phyloP scores from a whole-genome alignment of 352 stramenopile species.

The Phytophthora citricola region DNA sequence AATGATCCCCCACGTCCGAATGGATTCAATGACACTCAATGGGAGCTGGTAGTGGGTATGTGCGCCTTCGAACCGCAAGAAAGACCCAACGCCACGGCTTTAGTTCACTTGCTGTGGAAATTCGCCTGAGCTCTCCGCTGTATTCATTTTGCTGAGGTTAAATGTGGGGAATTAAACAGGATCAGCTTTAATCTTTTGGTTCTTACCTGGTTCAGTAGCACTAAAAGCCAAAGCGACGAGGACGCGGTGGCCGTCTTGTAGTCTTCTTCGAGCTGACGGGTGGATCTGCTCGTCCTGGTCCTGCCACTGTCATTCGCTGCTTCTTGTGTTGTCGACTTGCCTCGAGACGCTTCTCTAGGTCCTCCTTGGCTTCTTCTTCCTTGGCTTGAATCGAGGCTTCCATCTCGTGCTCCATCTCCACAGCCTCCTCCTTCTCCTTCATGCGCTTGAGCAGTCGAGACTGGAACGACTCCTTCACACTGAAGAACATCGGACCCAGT shows the following conservation, averaged over 20 bases:
- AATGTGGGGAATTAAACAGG: too few relatives aligned
- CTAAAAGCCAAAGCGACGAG: conserved; percentile 78
- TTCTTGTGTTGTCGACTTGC: conserved; percentile 54
- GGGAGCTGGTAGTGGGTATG: conserved; percentile 15
- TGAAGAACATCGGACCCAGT: conserved; percentile 99
- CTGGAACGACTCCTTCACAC: conserved; percentile 97
- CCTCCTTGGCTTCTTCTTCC: conserved; percentile 26
- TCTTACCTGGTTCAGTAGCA: conserved; percentile 4
- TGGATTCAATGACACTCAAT: conserved; percentile 8
- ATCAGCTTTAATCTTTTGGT: too few relatives aligned
- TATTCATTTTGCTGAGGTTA: too few relatives aligned
- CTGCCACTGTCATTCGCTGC: conserved; percentile 69
- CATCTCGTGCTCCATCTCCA: conserved; percentile 91
- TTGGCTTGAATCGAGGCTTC: conserved; percentile 35
- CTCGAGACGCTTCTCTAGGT: conserved; percentile 15
- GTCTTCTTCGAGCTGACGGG: conserved; percentile 45
- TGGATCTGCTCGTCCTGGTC: conserved; percentile 45
- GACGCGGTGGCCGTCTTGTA: conserved; percentile 64
- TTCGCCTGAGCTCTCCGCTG: conserved; percentile 1
- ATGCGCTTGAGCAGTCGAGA: conserved; percentile 90
- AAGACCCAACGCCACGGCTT: conserved; percentile 2
- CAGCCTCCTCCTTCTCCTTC: conserved; percentile 80
- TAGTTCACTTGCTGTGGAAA: conserved; percentile 8
- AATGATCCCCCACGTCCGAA: conserved; percentile 1
- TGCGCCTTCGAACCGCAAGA: conserved; percentile 8